These are phyloP conservation scores for Zostera marina DNA, from an alignment of 116 monocot genomes.

Conservation along the genomic window DNA sequence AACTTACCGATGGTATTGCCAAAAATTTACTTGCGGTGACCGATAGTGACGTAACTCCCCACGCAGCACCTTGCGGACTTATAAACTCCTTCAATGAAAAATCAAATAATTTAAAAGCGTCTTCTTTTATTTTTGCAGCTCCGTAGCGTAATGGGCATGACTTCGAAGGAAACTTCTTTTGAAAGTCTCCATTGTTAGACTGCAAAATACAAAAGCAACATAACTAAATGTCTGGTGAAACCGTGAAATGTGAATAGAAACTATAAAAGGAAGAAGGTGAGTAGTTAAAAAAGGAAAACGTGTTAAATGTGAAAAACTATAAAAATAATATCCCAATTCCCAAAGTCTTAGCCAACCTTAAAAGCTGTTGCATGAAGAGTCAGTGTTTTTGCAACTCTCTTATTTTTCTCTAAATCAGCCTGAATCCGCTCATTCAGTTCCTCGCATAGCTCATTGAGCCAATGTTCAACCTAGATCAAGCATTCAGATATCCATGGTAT, in stretches of 20 bases:
- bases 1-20: conserved; percentile 63
- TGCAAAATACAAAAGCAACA: conserved; percentile 10
- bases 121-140: conserved; percentile 81
- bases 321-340: not conserved
- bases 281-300: not conserved
- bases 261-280: not conserved
- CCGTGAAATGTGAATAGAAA: not conserved
- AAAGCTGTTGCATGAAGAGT: conserved; percentile 71
- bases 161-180: conserved; percentile 88
- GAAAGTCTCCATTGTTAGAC: conserved; percentile 30
- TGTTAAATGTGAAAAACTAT: not conserved
- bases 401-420: conserved; percentile 74
- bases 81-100: conserved; percentile 63
- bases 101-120: conserved; percentile 83
- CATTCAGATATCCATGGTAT: not conserved
- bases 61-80: conserved; percentile 29
- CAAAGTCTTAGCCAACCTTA: conserved; percentile 24
- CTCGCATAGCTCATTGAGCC: conserved; percentile 83
- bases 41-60: conserved; percentile 83
- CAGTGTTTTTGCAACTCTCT: conserved; percentile 65
- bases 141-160: conserved; percentile 89
- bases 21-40: conserved; percentile 89
- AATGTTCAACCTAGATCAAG: conserved; percentile 57
- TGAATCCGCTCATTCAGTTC: conserved; percentile 89
- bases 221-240: not conserved